A percentile compares a stretch with the other conserved stretches of the same genome.
Evolutionary conservation across 2,329 filamentous ascomycete species (phyloP).

Genomic region (Ophiostoma sp.): DNA sequence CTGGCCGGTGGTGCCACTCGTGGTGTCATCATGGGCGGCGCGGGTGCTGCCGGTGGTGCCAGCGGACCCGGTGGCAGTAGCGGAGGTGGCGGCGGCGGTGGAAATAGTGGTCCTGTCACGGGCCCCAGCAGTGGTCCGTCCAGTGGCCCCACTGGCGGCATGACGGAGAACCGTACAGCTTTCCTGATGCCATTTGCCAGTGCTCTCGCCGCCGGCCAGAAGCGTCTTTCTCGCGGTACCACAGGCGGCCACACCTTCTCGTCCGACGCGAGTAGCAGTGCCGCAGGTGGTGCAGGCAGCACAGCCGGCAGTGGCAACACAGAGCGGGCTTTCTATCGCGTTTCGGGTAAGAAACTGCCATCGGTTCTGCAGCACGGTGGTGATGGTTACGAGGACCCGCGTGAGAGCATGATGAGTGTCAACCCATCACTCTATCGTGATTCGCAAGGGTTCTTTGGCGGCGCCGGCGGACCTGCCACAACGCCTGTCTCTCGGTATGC

Average conservation of each 20-base stretch:
- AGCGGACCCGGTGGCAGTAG: conserved; percentile 32
- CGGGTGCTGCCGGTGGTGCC: conserved; percentile 27
- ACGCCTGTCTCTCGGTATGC: conserved; percentile 43
- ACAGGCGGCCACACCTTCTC: neutral
- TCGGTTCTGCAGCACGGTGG: conserved; percentile 63
- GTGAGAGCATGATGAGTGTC: conserved; percentile 32
- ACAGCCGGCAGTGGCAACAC: conserved; percentile 13
- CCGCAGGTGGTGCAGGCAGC: conserved; percentile 41
- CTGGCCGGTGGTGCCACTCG: conserved; percentile 18
- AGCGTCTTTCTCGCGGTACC: conserved; percentile 36
- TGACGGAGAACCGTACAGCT: conserved; percentile 49
- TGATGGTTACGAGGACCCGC: conserved; percentile 53
- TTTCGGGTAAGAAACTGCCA: conserved; percentile 65
- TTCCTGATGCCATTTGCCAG: conserved; percentile 53
- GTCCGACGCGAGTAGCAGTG: neutral
- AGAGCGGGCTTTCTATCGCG: conserved; percentile 63
- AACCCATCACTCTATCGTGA: conserved; percentile 31
- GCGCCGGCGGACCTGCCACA: conserved; percentile 34
- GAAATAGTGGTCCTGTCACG: conserved; percentile 23
- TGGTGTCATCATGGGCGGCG: conserved; percentile 11
- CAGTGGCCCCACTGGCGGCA: conserved; percentile 33
- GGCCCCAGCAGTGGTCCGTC: conserved; percentile 25
- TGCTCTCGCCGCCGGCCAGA: conserved; percentile 47
- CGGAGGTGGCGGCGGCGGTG: conserved; percentile 25
- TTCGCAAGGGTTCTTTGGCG: conserved; percentile 36